Percentiles rank a stretch among this genome's conserved stretches.
Evolutionary conservation across 2,329 filamentous ascomycete species (phyloP).

Genomic region (Sporothrix phasma): DNA sequence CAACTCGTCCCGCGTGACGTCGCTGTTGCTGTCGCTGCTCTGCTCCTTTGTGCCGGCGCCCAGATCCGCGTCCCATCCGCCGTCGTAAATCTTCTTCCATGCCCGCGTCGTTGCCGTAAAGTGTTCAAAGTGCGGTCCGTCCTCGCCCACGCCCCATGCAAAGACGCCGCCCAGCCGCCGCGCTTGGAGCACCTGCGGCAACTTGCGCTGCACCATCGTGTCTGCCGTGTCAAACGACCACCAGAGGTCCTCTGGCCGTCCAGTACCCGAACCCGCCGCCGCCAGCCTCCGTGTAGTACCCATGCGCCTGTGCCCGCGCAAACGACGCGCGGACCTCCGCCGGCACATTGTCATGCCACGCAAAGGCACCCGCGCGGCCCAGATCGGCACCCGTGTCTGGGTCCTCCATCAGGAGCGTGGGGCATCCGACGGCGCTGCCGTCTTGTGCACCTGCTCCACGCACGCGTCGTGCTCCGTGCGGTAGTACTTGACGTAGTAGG

Average conservation of each 20-base stretch:
- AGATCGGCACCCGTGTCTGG: conserved; percentile 49
- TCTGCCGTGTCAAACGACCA: conserved; percentile 64
- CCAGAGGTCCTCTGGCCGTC: conserved; percentile 51
- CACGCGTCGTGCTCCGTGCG: conserved; percentile 38
- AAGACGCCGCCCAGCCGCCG: conserved; percentile 58
- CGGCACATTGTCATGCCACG: conserved; percentile 48
- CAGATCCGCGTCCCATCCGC: neutral
- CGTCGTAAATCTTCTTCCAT: conserved; percentile 15
- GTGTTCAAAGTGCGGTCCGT: conserved; percentile 38
- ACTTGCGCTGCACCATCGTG: conserved; percentile 48
- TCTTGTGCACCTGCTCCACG: conserved; percentile 7
- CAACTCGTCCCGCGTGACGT: conserved; percentile 21
- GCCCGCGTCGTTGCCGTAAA: conserved; percentile 28
- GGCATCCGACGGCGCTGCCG: conserved; percentile 43
- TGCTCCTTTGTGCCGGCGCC: too few relatives aligned
- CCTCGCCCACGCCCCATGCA: conserved; percentile 66
- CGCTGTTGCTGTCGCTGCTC: neutral
- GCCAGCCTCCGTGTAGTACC: conserved; percentile 43
- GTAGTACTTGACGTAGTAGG: conserved; percentile 63
- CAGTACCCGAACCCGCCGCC: conserved; percentile 64
- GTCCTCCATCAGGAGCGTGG: conserved; percentile 49
- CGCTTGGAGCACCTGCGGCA: conserved; percentile 46
- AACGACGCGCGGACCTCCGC: conserved; percentile 48
- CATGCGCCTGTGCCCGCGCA: conserved; percentile 40
- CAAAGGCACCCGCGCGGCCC: conserved; percentile 42